Conservation (phyloP, 2,329 filamentous ascomycete genomes). For the Plectosphaerella sp. region DNA sequence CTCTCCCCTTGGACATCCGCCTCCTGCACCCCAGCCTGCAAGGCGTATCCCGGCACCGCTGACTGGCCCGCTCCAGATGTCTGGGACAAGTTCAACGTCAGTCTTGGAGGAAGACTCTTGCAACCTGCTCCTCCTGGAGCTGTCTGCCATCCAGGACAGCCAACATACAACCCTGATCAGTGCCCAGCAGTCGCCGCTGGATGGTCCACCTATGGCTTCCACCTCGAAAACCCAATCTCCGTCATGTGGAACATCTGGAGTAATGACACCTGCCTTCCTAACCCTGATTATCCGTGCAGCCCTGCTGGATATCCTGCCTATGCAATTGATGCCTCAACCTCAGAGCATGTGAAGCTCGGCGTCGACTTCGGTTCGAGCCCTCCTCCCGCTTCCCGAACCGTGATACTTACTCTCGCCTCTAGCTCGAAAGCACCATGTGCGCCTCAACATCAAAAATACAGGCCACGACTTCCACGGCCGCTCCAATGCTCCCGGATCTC, state of each 20-base stretch:
- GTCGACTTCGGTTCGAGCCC: constrained; percentile 36
- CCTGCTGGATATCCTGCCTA: constrained; percentile 27
- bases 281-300: constrained; percentile 27
- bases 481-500: constrained; percentile 41
- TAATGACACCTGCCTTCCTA: constrained; percentile 47
- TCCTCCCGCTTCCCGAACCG: background rate
- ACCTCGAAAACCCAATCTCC: constrained; percentile 27
- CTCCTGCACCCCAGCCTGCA: constrained; percentile 27
- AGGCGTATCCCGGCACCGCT: constrained; percentile 38
- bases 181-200: constrained; percentile 20
- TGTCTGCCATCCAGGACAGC: constrained; percentile 35
- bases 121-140: constrained; percentile 36
- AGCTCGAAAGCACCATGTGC: constrained; percentile 31
- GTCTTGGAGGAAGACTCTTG: constrained; percentile 36
- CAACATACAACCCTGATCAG: constrained; percentile 20
- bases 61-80: constrained; percentile 41
- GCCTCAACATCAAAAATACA: constrained; percentile 34
- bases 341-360: constrained; percentile 24
- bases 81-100: constrained; percentile 42
- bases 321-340: constrained; percentile 27
- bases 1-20: background rate
- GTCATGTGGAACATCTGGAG: constrained; percentile 36
- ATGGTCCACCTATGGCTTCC: constrained; percentile 21
- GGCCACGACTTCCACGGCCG: constrained; percentile 40
- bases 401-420: constrained; percentile 7